Percentiles rank a stretch among this genome's conserved stretches.
Conservation (phyloP, 768 basidiomycete genomes). For the Gymnopilus junonius region DNA sequence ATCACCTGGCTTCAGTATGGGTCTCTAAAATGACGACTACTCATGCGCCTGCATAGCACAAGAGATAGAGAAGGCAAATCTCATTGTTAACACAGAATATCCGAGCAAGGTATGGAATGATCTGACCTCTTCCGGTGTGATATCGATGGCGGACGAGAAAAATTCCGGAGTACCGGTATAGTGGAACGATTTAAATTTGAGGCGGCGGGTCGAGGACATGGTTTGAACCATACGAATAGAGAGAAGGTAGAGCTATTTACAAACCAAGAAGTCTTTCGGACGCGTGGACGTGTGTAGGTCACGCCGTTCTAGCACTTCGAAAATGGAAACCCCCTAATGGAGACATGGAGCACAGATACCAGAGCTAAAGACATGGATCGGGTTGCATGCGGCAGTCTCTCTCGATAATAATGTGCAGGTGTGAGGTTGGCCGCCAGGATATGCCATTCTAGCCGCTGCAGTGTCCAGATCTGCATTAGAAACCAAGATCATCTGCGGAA, state of each 20-base stretch:
- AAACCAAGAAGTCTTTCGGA: not conserved
- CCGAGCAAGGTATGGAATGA: not conserved
- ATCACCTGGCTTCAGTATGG: not conserved
- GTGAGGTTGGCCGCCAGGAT: not conserved
- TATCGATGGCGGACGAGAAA: not conserved
- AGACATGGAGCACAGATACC: not conserved
- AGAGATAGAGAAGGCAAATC: not conserved
- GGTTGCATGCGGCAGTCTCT: not conserved
- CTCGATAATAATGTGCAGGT: not conserved
- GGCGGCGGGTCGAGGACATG: not conserved
- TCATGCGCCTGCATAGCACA: not conserved
- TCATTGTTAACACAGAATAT: not conserved
- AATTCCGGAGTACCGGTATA: not conserved
- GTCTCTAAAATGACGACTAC: not conserved
- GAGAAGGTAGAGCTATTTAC: not conserved
- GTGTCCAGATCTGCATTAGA: not conserved
- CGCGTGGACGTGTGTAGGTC: conserved; percentile 1
- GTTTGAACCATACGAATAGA: conserved; percentile 1
- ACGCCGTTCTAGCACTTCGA: not conserved
- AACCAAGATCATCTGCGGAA: not conserved
- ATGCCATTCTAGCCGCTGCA: not conserved
- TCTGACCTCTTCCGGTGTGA: not conserved
- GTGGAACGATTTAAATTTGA: not conserved
- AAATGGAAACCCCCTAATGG: conserved; percentile 2
- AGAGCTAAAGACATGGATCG: not conserved